phyloP scores from a whole-genome alignment of 1,139 yeast species.

The Zygosaccharomyces sapae region DNA sequence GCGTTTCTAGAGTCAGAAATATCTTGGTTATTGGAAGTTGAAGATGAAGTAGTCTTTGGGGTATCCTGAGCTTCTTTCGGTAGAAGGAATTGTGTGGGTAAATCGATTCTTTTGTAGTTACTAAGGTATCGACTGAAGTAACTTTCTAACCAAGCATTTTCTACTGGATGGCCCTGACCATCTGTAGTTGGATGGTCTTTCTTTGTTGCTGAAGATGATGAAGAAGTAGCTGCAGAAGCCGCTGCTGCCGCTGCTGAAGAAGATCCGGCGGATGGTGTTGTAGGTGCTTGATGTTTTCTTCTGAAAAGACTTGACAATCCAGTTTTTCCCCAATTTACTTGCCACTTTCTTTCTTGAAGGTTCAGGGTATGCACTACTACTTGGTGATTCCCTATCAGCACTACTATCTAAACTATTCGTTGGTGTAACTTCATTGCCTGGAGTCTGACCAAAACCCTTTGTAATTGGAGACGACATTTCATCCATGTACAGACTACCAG shows the following conservation, averaged over 20 bases:
- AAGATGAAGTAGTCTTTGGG: constrained; percentile 6
- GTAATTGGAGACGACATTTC: neutral
- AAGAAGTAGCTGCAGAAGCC: constrained; percentile 2
- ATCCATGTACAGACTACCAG: constrained; percentile 10
- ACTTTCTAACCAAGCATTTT: constrained; percentile 15
- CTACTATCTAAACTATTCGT: constrained; percentile 1
- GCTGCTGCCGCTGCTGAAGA: constrained; percentile 3
- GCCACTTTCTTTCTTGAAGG: constrained; percentile 9
- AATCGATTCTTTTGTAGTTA: constrained; percentile 13
- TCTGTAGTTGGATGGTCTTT: constrained; percentile 5
- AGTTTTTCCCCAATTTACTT: constrained; percentile 12
- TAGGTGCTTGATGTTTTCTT: constrained; percentile 12
- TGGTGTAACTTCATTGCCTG: constrained; percentile 8
- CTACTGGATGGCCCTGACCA: constrained; percentile 5
- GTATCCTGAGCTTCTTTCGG: constrained; percentile 13
- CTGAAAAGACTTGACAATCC: constrained; percentile 18
- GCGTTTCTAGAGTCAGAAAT: constrained; percentile 16
- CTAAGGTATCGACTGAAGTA: constrained; percentile 12
- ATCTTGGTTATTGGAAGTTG: constrained; percentile 10
- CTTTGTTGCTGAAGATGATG: constrained; percentile 9
- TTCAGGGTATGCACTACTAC: constrained; percentile 1
- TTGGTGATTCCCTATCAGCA: constrained; percentile 6
- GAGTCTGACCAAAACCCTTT: neutral
- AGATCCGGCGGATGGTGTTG: neutral
- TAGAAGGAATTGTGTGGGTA: constrained; percentile 16